Evolutionary conservation across 441 rosid genomes (phyloP).

Genomic region (Adansonia gregorii): DNA sequence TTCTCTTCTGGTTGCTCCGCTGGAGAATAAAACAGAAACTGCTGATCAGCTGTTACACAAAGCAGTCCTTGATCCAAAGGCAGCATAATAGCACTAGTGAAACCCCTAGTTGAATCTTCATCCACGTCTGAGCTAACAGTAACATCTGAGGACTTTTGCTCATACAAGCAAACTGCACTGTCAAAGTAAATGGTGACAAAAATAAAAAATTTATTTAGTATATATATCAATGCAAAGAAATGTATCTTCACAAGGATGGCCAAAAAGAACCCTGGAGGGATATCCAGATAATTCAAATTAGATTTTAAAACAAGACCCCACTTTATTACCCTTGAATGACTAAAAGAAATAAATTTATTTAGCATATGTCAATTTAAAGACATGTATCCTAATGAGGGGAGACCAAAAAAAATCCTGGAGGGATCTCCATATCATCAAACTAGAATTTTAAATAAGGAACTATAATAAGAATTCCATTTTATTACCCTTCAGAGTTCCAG

Average conservation of each 20-base stretch:
- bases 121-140: conserved; percentile 57
- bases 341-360: conserved; percentile 23
- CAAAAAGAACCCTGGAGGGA: not conserved
- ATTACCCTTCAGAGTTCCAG: conserved; percentile 88
- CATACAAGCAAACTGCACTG: conserved; percentile 81
- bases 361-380: conserved; percentile 12
- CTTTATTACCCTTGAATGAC: conserved; percentile 56
- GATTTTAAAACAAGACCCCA: not conserved
- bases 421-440: conserved; percentile 17
- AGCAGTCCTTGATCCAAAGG: conserved; percentile 78
- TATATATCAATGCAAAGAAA: conserved; percentile 15
- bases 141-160: conserved; percentile 85
- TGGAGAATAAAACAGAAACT: conserved; percentile 67
- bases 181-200: conserved; percentile 39
- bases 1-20: conserved; percentile 50
- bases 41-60: conserved; percentile 96
- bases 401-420: not conserved
- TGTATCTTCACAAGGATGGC: not conserved
- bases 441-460: not conserved
- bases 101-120: conserved; percentile 77
- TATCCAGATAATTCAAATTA: conserved; percentile 18
- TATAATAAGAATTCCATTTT: conserved; percentile 3
- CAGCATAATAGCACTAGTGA: conserved; percentile 66
- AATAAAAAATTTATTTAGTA: conserved; percentile 18
- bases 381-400: not conserved